Evolutionary conservation across 2,329 filamentous ascomycete genomes (phyloP).

Genomic region (Neofusicoccum umdonicola): DNA sequence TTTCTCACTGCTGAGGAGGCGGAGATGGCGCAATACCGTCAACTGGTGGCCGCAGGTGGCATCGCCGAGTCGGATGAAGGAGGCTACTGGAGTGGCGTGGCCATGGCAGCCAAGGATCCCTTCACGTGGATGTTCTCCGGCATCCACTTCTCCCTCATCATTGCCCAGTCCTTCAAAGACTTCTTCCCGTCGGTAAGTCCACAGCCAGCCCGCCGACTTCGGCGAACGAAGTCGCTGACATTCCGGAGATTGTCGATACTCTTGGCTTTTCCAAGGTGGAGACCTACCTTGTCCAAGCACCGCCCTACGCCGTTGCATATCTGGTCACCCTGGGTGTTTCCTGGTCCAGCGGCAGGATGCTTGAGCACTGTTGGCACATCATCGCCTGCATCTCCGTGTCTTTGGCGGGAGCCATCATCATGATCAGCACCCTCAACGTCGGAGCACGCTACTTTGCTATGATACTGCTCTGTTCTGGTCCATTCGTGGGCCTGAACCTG

Average conservation of each 20-base stretch:
- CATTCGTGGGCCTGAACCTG: slow-evolving; percentile 41
- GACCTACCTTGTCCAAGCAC: slow-evolving; percentile 12
- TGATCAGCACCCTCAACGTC: slow-evolving; percentile 31
- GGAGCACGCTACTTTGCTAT: slow-evolving; percentile 32
- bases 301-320: slow-evolving; percentile 34
- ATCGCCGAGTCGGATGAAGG: slow-evolving; percentile 27
- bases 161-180: slow-evolving; percentile 33
- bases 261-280: neutral
- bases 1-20: slow-evolving; percentile 31
- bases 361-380: slow-evolving; percentile 30
- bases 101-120: slow-evolving; percentile 37
- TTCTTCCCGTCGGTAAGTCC: slow-evolving; percentile 31
- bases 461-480: slow-evolving; percentile 34
- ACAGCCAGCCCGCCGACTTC: neutral
- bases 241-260: neutral
- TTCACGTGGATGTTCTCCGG: slow-evolving; percentile 42
- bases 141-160: slow-evolving; percentile 40
- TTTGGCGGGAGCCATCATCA: slow-evolving; percentile 21
- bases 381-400: neutral
- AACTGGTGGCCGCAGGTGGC: slow-evolving; percentile 16
- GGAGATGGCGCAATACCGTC: slow-evolving; percentile 38
- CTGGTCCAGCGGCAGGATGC: slow-evolving; percentile 29
- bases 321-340: slow-evolving; percentile 25
- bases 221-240: neutral
- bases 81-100: slow-evolving; percentile 40